Evolutionary conservation across 2,329 filamentous ascomycete genomes (phyloP).

Genomic region (Aureobasidium zeae): DNA sequence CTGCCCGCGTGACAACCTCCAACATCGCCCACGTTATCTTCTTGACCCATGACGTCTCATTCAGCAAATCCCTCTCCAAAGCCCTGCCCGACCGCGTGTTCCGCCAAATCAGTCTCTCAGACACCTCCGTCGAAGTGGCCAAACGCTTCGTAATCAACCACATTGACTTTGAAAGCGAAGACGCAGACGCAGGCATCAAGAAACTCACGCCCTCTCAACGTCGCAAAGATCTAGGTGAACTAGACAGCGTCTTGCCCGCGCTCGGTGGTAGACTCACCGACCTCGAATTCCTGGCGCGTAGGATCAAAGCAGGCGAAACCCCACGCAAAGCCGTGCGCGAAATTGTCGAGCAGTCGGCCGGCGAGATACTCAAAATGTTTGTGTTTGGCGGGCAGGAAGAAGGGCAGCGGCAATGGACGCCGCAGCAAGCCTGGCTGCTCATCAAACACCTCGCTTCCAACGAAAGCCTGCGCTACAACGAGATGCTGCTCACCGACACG

Average conservation of each 20-base stretch:
- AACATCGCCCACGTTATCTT: constrained; percentile 94
- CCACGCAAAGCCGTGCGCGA: constrained; percentile 73
- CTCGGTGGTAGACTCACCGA: constrained; percentile 91
- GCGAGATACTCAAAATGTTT: constrained; percentile 90
- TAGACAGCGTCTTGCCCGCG: constrained; percentile 71
- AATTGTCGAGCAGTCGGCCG: constrained; percentile 80
- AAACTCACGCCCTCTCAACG: constrained; percentile 39
- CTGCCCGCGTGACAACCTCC: constrained; percentile 70
- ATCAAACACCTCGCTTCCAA: constrained; percentile 67
- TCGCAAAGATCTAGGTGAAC: constrained; percentile 53
- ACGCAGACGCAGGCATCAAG: constrained; percentile 31
- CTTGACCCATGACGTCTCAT: constrained; percentile 80
- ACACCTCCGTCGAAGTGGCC: constrained; percentile 73
- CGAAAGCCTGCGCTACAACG: constrained; percentile 69
- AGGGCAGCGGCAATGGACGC: constrained; percentile 58
- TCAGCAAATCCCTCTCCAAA: constrained; percentile 76
- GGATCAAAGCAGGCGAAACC: constrained; percentile 77
- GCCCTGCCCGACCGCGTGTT: constrained; percentile 87
- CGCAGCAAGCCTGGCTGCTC: constrained; percentile 82
- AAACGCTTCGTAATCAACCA: constrained; percentile 85
- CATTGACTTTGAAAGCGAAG: constrained; percentile 46
- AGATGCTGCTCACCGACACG: constrained; percentile 65
- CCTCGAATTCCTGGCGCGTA: constrained; percentile 83
- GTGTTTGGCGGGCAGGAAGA: constrained; percentile 56
- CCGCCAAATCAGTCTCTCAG: constrained; percentile 73